Conservation (phyloP, 73 alveolate species). For the Symbiodinium pilosum region DNA sequence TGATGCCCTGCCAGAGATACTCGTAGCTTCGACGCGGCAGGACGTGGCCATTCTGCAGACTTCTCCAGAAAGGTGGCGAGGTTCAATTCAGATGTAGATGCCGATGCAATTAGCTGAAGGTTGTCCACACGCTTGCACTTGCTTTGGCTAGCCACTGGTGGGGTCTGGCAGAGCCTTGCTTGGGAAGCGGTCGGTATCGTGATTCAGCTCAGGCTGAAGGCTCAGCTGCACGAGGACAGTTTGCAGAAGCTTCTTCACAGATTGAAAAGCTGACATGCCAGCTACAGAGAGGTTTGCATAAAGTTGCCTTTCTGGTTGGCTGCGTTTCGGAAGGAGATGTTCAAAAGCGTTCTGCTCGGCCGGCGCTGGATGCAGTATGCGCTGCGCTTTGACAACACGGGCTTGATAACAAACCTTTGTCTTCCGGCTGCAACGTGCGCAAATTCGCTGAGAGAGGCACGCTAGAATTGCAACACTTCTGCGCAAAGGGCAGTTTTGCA, state of each 20-base stretch:
- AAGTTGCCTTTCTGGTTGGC: too few relatives aligned
- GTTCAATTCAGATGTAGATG: neutral
- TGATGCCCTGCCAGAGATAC: too few relatives aligned
- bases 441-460: neutral
- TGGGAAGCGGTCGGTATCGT: too few relatives aligned
- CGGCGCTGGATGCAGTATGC: constrained; percentile 35
- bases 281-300: too few relatives aligned
- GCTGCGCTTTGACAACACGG: constrained; percentile 30
- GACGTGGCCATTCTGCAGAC: constrained; percentile 65
- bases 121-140: too few relatives aligned
- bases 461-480: neutral
- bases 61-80: constrained; percentile 55
- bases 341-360: constrained; percentile 22
- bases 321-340: constrained; percentile 77
- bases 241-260: too few relatives aligned
- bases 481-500: too few relatives aligned
- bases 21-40: too few relatives aligned
- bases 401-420: constrained; percentile 49
- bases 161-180: too few relatives aligned
- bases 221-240: constrained; percentile 70
- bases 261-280: too few relatives aligned
- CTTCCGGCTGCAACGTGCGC: neutral
- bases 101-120: too few relatives aligned
- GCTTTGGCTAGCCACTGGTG: too few relatives aligned
- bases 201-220: constrained; percentile 48